These are phyloP conservation scores for Lichtheimia ornata DNA, from an alignment of 371 early-diverging fungal species.

Conservation along the genomic window DNA sequence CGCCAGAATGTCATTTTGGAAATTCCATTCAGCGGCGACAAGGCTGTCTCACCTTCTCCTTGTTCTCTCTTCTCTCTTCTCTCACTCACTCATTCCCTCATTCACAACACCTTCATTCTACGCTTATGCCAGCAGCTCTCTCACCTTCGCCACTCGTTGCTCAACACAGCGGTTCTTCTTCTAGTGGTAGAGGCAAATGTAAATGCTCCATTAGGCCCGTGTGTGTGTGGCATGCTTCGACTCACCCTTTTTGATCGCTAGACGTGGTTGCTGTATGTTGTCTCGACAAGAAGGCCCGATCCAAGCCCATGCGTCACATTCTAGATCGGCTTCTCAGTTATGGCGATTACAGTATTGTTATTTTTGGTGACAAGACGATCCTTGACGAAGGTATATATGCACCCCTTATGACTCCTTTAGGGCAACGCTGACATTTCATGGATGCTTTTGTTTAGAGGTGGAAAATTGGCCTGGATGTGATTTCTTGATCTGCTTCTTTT, in stretches of 20 bases:
- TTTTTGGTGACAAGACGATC: slow-evolving; percentile 97
- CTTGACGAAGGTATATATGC: slow-evolving; percentile 80
- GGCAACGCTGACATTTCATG: not conserved
- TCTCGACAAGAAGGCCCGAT: slow-evolving; percentile 92
- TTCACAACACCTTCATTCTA: too few relatives aligned
- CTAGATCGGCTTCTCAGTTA: slow-evolving; percentile 76
- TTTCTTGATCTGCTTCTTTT: slow-evolving; percentile 96
- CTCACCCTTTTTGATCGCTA: slow-evolving; percentile 16
- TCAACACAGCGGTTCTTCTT: too few relatives aligned
- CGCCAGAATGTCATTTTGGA: too few relatives aligned
- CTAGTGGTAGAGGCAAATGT: too few relatives aligned
- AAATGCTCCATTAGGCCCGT: too few relatives aligned
- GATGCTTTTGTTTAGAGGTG: slow-evolving; percentile 49
- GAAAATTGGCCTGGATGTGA: slow-evolving; percentile 96
- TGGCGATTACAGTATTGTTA: slow-evolving; percentile 83
- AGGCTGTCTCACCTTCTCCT: too few relatives aligned
- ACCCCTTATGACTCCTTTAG: not conserved
- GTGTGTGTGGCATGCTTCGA: too few relatives aligned
- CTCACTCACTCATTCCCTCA: too few relatives aligned
- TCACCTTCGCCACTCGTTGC: too few relatives aligned
- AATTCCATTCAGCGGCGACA: too few relatives aligned
- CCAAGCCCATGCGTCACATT: slow-evolving; percentile 96
- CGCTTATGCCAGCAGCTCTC: too few relatives aligned
- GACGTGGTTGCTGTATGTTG: slow-evolving; percentile 90
- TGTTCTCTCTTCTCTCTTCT: too few relatives aligned